A percentile compares a stretch with the other conserved stretches of the same genome.
Evolutionary conservation across 2,329 filamentous ascomycete genomes (phyloP).

Genomic region (Penicillium sp.): DNA sequence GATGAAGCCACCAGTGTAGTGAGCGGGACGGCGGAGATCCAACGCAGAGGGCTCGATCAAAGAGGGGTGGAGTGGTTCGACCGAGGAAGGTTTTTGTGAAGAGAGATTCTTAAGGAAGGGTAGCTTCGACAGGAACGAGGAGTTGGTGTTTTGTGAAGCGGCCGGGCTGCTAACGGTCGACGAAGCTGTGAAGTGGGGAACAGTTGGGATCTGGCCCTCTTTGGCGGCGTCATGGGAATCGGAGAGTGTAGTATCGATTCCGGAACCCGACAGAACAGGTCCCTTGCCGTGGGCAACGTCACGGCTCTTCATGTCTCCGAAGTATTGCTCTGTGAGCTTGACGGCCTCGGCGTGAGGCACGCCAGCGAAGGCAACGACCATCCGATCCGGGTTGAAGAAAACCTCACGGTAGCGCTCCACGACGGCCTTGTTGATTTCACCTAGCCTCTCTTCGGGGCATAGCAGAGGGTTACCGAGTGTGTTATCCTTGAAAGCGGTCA

Average conservation of each 20-base stretch:
- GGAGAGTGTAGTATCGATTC: constrained; percentile 56
- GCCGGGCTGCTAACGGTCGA: constrained; percentile 38
- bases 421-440: constrained; percentile 69
- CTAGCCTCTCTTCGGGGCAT: constrained; percentile 81
- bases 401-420: constrained; percentile 76
- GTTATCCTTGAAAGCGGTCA: constrained; percentile 93
- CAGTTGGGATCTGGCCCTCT: constrained; percentile 36
- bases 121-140: constrained; percentile 75
- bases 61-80: constrained; percentile 54
- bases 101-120: constrained; percentile 90
- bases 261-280: constrained; percentile 55
- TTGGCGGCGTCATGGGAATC: constrained; percentile 26
- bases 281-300: constrained; percentile 51
- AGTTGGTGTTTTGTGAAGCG: constrained; percentile 49
- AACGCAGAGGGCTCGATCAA: constrained; percentile 47
- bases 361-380: constrained; percentile 93
- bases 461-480: constrained; percentile 91
- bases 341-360: constrained; percentile 81
- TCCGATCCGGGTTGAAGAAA: constrained; percentile 87
- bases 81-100: constrained; percentile 59
- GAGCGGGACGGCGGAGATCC: constrained; percentile 66
- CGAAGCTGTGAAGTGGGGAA: constrained; percentile 44
- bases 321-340: constrained; percentile 76
- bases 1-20: constrained; percentile 93
- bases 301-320: constrained; percentile 79